Conservation (phyloP, 2,329 filamentous ascomycete species). For the Beauveria caledonica region DNA sequence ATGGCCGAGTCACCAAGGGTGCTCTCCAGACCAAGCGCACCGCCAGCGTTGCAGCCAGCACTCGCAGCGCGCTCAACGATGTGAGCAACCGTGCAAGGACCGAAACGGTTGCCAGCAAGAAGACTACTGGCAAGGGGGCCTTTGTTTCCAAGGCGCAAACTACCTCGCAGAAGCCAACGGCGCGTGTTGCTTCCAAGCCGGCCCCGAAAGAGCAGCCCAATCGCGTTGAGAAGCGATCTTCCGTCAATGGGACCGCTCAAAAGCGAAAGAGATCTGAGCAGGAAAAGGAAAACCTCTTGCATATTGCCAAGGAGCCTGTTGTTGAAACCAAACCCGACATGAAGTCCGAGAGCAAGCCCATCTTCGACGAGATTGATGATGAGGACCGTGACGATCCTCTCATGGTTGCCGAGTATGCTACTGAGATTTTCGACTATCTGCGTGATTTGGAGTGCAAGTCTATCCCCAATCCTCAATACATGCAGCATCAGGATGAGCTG, state of each 20-base stretch:
- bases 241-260: slow-evolving; percentile 53
- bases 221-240: slow-evolving; percentile 53
- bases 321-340: slow-evolving; percentile 26
- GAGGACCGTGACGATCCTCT: slow-evolving; percentile 90
- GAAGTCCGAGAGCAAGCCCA: slow-evolving; percentile 23
- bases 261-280: slow-evolving; percentile 48
- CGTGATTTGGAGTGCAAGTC: slow-evolving; percentile 72
- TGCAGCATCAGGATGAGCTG: slow-evolving; percentile 86
- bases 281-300: slow-evolving; percentile 20
- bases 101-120: slow-evolving; percentile 66
- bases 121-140: slow-evolving; percentile 56
- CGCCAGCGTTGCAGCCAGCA: slow-evolving; percentile 47
- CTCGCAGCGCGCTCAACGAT: slow-evolving; percentile 81
- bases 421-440: slow-evolving; percentile 95
- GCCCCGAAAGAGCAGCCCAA: slow-evolving; percentile 53
- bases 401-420: slow-evolving; percentile 96
- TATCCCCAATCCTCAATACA: slow-evolving; percentile 86
- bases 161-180: slow-evolving; percentile 65
- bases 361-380: slow-evolving; percentile 59
- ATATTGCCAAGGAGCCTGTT: slow-evolving; percentile 13
- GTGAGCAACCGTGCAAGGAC: slow-evolving; percentile 90
- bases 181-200: slow-evolving; percentile 57
- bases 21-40: slow-evolving; percentile 63
- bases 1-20: slow-evolving; percentile 56
- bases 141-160: slow-evolving; percentile 76